phyloP scores from a whole-genome alignment of 2,329 filamentous ascomycete genomes.

The Claviceps maximensis region DNA sequence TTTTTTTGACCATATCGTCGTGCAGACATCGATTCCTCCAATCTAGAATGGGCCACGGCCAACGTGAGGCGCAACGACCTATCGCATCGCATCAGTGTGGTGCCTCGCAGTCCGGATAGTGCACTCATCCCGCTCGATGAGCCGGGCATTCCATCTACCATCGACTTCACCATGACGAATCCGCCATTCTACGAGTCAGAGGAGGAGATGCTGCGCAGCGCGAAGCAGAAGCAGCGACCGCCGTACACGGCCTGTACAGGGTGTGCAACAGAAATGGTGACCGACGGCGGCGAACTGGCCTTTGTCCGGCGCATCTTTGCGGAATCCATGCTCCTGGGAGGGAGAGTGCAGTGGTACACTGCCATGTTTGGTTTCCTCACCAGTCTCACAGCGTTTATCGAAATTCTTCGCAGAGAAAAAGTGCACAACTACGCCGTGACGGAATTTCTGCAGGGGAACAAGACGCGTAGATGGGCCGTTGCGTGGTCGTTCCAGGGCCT shows the following conservation, averaged over 20 bases:
- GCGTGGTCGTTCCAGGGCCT: slow-evolving; percentile 70
- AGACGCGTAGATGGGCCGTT: slow-evolving; percentile 75
- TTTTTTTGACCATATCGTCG: not conserved
- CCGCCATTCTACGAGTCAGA: slow-evolving; percentile 83
- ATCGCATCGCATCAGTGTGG: slow-evolving; percentile 47
- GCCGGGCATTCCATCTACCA: slow-evolving; percentile 35
- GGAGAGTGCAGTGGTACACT: slow-evolving; percentile 72
- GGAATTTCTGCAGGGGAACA: slow-evolving; percentile 62
- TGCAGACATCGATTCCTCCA: slow-evolving; percentile 61
- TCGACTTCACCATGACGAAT: slow-evolving; percentile 88
- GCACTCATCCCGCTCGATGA: slow-evolving; percentile 51
- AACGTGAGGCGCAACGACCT: slow-evolving; percentile 60
- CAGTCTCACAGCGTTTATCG: slow-evolving; percentile 50
- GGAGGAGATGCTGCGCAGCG: slow-evolving; percentile 53
- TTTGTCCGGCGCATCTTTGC: slow-evolving; percentile 60
- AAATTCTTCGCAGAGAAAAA: slow-evolving; percentile 38
- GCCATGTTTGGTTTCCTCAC: slow-evolving; percentile 76
- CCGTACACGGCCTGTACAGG: slow-evolving; percentile 68
- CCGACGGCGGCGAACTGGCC: slow-evolving; percentile 58
- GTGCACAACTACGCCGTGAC: slow-evolving; percentile 74
- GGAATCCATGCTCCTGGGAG: slow-evolving; percentile 48
- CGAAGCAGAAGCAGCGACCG: slow-evolving; percentile 49
- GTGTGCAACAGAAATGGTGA: slow-evolving; percentile 74
- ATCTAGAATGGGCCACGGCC: slow-evolving; percentile 46
- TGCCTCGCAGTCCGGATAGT: slow-evolving; percentile 37